These are phyloP conservation scores for Aspergillus sp. DNA, from an alignment of 2,329 filamentous ascomycete genomes.

Conservation along the genomic window DNA sequence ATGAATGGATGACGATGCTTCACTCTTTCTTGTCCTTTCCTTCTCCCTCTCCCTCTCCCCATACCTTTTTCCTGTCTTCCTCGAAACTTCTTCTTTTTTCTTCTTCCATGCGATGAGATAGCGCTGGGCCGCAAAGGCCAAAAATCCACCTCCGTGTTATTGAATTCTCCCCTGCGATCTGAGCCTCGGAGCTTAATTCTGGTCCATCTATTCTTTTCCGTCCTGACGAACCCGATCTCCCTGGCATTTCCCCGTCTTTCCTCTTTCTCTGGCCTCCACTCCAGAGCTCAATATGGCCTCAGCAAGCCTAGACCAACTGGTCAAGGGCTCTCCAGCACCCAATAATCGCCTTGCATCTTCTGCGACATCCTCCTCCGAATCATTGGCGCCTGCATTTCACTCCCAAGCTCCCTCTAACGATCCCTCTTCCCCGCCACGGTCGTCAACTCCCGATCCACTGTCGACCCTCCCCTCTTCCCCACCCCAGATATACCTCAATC, in stretches of 20 bases:
- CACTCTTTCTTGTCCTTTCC: conserved; percentile 12
- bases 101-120: conserved; percentile 26
- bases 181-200: background rate
- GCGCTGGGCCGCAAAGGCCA: conserved; percentile 33
- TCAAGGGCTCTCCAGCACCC: conserved; percentile 81
- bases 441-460: conserved; percentile 65
- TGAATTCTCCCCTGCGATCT: background rate
- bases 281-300: conserved; percentile 55
- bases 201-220: background rate
- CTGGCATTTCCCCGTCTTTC: conserved; percentile 1
- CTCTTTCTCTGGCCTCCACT: conserved; percentile 18
- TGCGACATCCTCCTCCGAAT: conserved; percentile 28
- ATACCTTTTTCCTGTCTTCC: background rate
- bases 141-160: conserved; percentile 11
- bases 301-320: conserved; percentile 75
- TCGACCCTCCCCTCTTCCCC: conserved; percentile 84
- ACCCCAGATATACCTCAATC: conserved; percentile 96
- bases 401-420: conserved; percentile 26
- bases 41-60: background rate
- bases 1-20: conserved; percentile 9
- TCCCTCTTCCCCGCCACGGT: conserved; percentile 49
- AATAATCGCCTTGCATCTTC: conserved; percentile 47
- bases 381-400: conserved; percentile 21
- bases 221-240: too few species aligned
- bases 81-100: background rate